Evolutionary conservation across 139 green algal species (phyloP).

Genomic region (Coelastrella sp.): DNA sequence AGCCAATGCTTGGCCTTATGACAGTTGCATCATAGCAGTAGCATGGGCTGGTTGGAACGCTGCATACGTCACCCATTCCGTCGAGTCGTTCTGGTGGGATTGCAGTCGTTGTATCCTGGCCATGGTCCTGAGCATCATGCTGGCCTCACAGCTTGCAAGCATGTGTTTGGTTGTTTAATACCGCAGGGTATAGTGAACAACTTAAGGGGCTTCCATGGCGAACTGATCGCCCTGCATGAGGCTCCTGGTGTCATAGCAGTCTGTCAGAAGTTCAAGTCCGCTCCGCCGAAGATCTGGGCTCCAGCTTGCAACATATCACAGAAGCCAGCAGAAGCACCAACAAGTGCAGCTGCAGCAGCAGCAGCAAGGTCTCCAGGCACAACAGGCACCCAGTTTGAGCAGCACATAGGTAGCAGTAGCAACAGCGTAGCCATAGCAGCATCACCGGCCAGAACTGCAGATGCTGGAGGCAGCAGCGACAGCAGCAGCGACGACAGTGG

Average conservation of each 20-base stretch:
- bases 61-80: too few species aligned
- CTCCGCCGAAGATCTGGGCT: neutral
- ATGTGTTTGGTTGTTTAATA: too few species aligned
- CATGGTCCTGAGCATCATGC: neutral
- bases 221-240: conserved; percentile 31
- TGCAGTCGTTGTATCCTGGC: neutral
- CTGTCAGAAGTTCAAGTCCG: neutral
- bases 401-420: neutral
- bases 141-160: neutral
- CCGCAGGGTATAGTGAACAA: conserved; percentile 53
- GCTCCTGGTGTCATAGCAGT: conserved; percentile 46
- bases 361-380: neutral
- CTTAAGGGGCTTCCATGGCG: conserved; percentile 41
- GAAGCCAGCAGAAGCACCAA: neutral
- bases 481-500: too few species aligned
- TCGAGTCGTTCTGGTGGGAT: too few species aligned
- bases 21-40: too few species aligned
- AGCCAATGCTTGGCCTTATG: neutral
- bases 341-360: neutral
- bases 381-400: neutral
- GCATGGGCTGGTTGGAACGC: too few species aligned
- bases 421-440: neutral
- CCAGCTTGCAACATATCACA: neutral
- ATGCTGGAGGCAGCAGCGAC: neutral
- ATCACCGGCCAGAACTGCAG: neutral